Conservation (phyloP, 768 basidiomycete species). For the Cyathus striatus region DNA sequence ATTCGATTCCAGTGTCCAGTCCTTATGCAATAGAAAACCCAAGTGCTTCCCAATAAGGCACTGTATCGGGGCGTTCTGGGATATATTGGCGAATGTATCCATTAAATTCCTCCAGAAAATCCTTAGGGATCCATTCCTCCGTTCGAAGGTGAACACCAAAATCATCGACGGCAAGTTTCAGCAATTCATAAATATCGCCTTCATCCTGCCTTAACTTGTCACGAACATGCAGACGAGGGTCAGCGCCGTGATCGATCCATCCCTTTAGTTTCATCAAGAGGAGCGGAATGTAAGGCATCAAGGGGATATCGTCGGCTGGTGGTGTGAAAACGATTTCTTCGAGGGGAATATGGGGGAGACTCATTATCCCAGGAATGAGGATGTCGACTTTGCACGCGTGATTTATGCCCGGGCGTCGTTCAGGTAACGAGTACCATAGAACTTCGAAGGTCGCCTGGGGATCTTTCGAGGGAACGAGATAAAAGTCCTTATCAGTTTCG, state of each 20-base stretch:
- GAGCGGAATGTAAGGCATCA: slow-evolving; percentile 31
- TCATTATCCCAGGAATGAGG: slow-evolving; percentile 25
- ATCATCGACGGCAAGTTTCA: slow-evolving; percentile 27
- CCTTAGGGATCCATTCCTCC: slow-evolving; percentile 22
- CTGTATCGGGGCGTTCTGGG: slow-evolving; percentile 9
- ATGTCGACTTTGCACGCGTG: slow-evolving; percentile 31
- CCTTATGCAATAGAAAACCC: slow-evolving; percentile 8
- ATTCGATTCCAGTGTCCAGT: no score
- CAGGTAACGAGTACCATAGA: slow-evolving; percentile 5
- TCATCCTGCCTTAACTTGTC: slow-evolving; percentile 34
- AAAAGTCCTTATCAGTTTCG: slow-evolving; percentile 5
- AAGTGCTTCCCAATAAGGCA: slow-evolving; percentile 12
- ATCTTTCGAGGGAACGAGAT: slow-evolving; percentile 6
- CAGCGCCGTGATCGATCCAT: slow-evolving; percentile 33
- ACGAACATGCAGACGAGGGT: slow-evolving; percentile 22
- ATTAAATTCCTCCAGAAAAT: slow-evolving; percentile 19
- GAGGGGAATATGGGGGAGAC: slow-evolving; percentile 23
- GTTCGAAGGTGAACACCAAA: slow-evolving; percentile 12
- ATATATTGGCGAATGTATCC: slow-evolving; percentile 18
- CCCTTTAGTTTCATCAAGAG: slow-evolving; percentile 36
- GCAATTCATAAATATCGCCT: slow-evolving; percentile 33
- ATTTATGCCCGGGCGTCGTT: background rate
- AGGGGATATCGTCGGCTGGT: slow-evolving; percentile 21
- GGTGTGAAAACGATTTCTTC: slow-evolving; percentile 11
- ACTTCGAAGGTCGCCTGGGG: slow-evolving; percentile 5